Percentiles rank a stretch among this genome's conserved stretches.
These are phyloP conservation scores for Salix purpurea DNA, from an alignment of 345 rosid species.

Conservation along the genomic window DNA sequence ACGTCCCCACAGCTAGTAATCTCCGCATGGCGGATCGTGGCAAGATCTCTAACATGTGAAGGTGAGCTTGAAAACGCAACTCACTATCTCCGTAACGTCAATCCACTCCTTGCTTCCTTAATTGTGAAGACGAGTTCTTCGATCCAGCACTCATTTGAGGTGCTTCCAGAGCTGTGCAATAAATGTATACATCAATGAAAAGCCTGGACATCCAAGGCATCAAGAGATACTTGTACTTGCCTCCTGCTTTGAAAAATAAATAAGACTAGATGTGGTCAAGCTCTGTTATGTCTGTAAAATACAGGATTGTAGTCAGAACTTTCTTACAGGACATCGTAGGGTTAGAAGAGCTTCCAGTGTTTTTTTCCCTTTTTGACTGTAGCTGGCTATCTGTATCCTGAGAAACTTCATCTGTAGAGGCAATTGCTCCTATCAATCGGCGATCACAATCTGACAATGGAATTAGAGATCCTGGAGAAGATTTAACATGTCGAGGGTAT, in stretches of 20 bases:
- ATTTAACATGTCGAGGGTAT: background rate
- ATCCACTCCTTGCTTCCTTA: constrained; percentile 61
- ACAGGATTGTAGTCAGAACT: constrained; percentile 15
- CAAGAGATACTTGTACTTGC: constrained; percentile 7
- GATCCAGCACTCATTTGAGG: constrained; percentile 13
- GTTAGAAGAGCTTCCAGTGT: constrained; percentile 9
- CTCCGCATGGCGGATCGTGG: constrained; percentile 40
- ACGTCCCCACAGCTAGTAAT: constrained; percentile 35
- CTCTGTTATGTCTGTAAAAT: constrained; percentile 14
- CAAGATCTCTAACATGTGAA: constrained; percentile 71
- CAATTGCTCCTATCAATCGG: background rate
- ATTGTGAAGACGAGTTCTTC: constrained; percentile 33
- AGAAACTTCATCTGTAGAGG: background rate
- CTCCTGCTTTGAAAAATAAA: constrained; percentile 23
- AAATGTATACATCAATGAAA: background rate
- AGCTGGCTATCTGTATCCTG: background rate
- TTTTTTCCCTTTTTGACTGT: constrained; percentile 8
- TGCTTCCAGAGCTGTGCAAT: background rate
- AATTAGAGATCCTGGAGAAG: background rate
- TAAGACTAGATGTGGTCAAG: constrained; percentile 15
- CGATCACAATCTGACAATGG: background rate
- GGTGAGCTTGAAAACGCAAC: constrained; percentile 83
- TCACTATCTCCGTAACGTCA: constrained; percentile 66
- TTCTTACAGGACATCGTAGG: constrained; percentile 20
- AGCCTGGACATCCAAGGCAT: constrained; percentile 18